These are phyloP conservation scores for Silene noctiflora DNA, from an alignment of 179 eudicot species.

Conservation along the genomic window DNA sequence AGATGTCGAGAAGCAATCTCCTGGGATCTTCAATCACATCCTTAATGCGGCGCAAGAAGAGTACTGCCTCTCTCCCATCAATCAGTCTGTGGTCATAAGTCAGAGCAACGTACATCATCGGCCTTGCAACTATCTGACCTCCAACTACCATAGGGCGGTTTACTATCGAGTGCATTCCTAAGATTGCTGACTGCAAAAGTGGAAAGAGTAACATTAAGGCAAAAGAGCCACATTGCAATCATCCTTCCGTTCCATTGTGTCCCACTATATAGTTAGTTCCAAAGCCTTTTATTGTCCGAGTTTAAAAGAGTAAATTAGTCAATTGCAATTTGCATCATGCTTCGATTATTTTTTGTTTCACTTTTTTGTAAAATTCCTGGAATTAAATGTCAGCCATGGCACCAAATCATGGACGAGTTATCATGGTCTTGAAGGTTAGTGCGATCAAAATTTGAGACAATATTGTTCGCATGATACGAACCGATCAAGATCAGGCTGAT, in stretches of 20 bases:
- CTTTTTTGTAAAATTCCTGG: neutral
- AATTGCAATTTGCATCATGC: neutral
- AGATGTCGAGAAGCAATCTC: constrained; percentile 87
- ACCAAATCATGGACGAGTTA: too few relatives aligned
- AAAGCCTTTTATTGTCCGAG: too few relatives aligned
- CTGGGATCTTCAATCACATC: constrained; percentile 98
- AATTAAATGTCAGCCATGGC: too few relatives aligned
- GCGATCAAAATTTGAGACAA: too few relatives aligned
- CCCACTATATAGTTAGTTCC: neutral
- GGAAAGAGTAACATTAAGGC: constrained; percentile 6
- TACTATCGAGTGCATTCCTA: constrained; percentile 97
- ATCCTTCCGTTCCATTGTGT: neutral
- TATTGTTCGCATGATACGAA: neutral
- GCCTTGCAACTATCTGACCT: constrained; percentile 78
- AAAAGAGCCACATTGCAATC: neutral
- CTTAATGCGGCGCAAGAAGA: constrained; percentile 89
- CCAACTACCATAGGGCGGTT: constrained; percentile 97
- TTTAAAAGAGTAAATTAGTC: neutral
- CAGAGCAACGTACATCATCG: constrained; percentile 96
- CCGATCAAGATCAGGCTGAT: neutral
- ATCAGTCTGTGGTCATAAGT: constrained; percentile 97
- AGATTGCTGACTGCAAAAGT: constrained; percentile 75
- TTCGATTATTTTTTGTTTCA: neutral
- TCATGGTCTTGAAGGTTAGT: too few relatives aligned
- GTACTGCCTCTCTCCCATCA: constrained; percentile 99